Conservation (phyloP, 208 protist genomes). For the Trypanosoma mega region DNA sequence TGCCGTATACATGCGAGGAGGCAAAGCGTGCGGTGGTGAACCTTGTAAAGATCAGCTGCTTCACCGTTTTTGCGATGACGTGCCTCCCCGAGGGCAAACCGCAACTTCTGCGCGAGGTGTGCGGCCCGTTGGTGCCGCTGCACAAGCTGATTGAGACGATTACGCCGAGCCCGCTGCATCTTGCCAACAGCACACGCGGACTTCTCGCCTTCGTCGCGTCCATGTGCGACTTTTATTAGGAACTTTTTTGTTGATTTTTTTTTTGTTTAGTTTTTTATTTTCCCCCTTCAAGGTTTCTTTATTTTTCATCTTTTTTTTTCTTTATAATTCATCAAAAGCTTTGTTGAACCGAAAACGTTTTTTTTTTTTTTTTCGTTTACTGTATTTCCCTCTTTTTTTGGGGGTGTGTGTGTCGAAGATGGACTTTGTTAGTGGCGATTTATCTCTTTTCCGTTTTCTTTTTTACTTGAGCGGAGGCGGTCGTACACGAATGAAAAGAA, state of each 20-base stretch:
- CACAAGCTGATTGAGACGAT: slow-evolving; percentile 68
- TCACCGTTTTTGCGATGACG: slow-evolving; percentile 79
- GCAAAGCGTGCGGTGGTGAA: slow-evolving; percentile 68
- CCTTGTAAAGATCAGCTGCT: slow-evolving; percentile 78
- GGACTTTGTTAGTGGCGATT: too few relatives aligned
- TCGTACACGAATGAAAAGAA: too few relatives aligned
- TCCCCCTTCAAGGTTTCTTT: too few relatives aligned
- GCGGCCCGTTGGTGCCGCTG: slow-evolving; percentile 66
- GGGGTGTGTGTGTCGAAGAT: too few relatives aligned
- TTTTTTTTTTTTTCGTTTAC: too few relatives aligned
- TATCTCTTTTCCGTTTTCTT: too few relatives aligned
- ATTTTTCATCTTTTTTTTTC: too few relatives aligned
- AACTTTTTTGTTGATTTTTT: not conserved
- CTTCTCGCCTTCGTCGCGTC: slow-evolving; percentile 72
- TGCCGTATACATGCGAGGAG: slow-evolving; percentile 57
- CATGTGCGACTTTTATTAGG: slow-evolving; percentile 87
- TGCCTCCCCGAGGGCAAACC: slow-evolving; percentile 77
- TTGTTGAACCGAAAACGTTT: too few relatives aligned
- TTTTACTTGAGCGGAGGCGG: too few relatives aligned
- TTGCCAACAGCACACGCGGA: slow-evolving; percentile 75
- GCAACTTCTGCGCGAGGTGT: slow-evolving; percentile 65
- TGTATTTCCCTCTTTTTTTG: too few relatives aligned
- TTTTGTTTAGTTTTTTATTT: too few relatives aligned
- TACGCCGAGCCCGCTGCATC: slow-evolving; percentile 62
- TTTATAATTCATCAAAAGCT: too few relatives aligned